phyloP scores from a whole-genome alignment of 768 basidiomycete species.

The Kwoniella pini region DNA sequence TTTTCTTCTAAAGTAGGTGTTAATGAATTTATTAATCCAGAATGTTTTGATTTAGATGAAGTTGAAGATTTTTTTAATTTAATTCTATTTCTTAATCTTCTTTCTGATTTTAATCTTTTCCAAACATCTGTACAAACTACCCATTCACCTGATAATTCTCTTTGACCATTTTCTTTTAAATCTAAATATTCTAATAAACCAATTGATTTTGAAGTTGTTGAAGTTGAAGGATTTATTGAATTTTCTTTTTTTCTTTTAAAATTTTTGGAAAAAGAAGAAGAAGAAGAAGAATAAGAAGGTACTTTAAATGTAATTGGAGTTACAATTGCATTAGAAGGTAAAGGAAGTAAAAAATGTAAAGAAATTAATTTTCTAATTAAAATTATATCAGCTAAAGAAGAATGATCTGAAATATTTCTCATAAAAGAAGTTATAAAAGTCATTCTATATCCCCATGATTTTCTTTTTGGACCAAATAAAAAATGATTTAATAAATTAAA shows the following conservation, averaged over 20 bases:
- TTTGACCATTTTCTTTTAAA: constrained; percentile 67
- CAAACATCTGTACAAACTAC: constrained; percentile 90
- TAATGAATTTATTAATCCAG: too few species aligned
- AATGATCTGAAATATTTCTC: constrained; percentile 78
- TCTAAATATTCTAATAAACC: constrained; percentile 78
- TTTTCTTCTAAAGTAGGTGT: not conserved
- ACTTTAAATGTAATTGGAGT: constrained; percentile 93
- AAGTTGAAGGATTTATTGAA: too few species aligned
- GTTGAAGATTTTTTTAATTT: not conserved
- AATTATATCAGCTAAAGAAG: constrained; percentile 79
- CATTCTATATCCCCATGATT: constrained; percentile 91
- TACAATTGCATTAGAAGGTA: constrained; percentile 88
- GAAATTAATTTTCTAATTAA: constrained; percentile 68
- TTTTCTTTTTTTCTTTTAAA: too few species aligned
- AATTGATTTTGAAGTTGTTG: constrained; percentile 16
- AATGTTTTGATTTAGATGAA: not conserved
- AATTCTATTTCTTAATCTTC: constrained; percentile 55
- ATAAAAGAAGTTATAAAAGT: constrained; percentile 71
- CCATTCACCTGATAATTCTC: constrained; percentile 94
- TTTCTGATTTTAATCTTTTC: constrained; percentile 79
- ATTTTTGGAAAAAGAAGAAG: too few species aligned
- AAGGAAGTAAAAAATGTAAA: constrained; percentile 75
- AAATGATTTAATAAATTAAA: constrained; percentile 67
- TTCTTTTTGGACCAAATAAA: constrained; percentile 81
- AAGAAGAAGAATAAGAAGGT: too few species aligned